Evolutionary conservation across 441 rosid species (phyloP), one percentile per base, ranked within the genome.

Genomic region (Geranium incanum): DNA sequence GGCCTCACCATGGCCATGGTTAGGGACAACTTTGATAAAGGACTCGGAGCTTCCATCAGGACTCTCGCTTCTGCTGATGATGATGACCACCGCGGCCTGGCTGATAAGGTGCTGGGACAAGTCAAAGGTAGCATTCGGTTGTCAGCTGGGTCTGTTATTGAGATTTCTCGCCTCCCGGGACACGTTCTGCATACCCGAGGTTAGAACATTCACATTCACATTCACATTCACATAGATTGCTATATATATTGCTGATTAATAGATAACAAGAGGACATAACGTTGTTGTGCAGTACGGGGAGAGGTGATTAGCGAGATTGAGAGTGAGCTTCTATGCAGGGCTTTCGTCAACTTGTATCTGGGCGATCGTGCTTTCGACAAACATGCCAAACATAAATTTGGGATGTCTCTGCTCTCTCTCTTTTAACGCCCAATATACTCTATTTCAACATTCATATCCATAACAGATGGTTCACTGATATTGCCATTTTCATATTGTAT

Each of bases 291-390:
- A 78, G 88, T 84, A 77, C 74, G 18, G 78, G 86, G 79, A 21
- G 77, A 80, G 72, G 80, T 76, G 77, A 71, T 78, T 23, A 82
- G 85, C 82, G 77, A 69, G 71, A 82, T 81, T 52, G 81, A 79
- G 73, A 85, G 84, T 68, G 87, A 87, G 28, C 81, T 84, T 74
- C 82, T 87, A 38, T 85, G 86, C 80, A 79, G 86, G 82, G 86
- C 87, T 19, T 80, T 48, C 77, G 33, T 78, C 52, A n/a, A 81
- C 69, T 66, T 80, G 85, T 86, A 84, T 68, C 72, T 83, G 8
- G 87, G 89, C 69, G 87, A 84, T 21, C 82, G 79, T 76, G 75
- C 85, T 4, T 69, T 83, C 3, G 86, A 83, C 84, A 81, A 81
- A 70, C 82, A 84, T 12, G 85, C 85, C 76, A 79, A 78, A 74